These are phyloP conservation scores for Gloeostereum incarnatum DNA, from an alignment of 768 basidiomycete genomes.

Conservation along the genomic window DNA sequence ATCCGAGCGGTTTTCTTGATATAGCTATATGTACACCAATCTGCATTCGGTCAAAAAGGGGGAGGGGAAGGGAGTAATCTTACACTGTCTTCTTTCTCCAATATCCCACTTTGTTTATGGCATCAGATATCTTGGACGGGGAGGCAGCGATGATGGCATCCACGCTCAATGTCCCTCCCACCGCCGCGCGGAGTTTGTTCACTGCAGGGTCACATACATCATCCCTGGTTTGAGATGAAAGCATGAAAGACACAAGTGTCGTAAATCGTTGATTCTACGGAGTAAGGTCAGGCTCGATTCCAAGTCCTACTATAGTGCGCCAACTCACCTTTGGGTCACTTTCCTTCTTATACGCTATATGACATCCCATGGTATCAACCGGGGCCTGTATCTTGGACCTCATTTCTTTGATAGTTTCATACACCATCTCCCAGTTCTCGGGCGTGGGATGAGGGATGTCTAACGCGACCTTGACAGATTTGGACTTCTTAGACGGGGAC, in stretches of 20 bases:
- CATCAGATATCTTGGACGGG: slow-evolving; percentile 51
- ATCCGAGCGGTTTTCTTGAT: slow-evolving; percentile 64
- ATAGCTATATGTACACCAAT: slow-evolving; percentile 35
- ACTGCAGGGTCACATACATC: slow-evolving; percentile 80
- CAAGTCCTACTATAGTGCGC: slow-evolving; percentile 5
- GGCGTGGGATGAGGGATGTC: slow-evolving; percentile 61
- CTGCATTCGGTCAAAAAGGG: neutral
- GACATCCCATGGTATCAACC: slow-evolving; percentile 90
- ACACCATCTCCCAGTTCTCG: slow-evolving; percentile 56
- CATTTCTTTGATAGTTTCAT: slow-evolving; percentile 70
- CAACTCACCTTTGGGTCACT: slow-evolving; percentile 51
- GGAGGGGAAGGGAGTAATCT: slow-evolving; percentile 13
- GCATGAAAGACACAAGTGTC: slow-evolving; percentile 87
- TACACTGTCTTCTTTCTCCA: slow-evolving; percentile 84
- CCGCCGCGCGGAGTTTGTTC: slow-evolving; percentile 52
- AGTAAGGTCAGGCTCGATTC: neutral
- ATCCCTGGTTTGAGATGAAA: slow-evolving; percentile 94
- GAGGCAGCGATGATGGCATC: slow-evolving; percentile 60
- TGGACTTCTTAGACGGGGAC: slow-evolving; percentile 27
- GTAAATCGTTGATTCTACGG: slow-evolving; percentile 71
- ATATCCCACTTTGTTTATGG: slow-evolving; percentile 88
- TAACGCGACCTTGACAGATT: slow-evolving; percentile 44
- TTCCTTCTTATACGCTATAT: slow-evolving; percentile 56
- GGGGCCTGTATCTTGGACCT: slow-evolving; percentile 65
- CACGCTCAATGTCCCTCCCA: slow-evolving; percentile 77